Conservation (phyloP, 768 basidiomycete genomes). For the Boletus tylopilopsis region DNA sequence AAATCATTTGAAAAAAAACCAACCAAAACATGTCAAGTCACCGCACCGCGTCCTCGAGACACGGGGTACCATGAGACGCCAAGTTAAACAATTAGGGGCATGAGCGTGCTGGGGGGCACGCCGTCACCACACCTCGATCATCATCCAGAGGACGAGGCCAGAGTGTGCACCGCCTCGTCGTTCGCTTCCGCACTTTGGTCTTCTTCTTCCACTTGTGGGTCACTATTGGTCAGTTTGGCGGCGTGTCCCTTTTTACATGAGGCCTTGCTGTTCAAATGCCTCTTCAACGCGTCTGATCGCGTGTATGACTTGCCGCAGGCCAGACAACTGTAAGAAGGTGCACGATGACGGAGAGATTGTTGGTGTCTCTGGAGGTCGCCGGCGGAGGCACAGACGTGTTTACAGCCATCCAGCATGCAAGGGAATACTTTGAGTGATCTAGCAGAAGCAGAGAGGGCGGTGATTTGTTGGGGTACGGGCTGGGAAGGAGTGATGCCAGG, state of each 20-base stretch:
- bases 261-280: constrained; percentile 29
- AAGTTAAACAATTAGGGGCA: too few species aligned
- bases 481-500: constrained; percentile 8
- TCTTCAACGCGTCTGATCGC: constrained; percentile 31
- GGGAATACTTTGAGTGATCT: constrained; percentile 18
- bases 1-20: too few species aligned
- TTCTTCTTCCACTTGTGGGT: constrained; percentile 5
- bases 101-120: too few species aligned
- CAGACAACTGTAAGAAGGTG: constrained; percentile 21
- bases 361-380: constrained; percentile 29
- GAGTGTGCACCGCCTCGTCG: constrained; percentile 13
- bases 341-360: constrained; percentile 27
- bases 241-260: constrained; percentile 25
- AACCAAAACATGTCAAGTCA: too few species aligned
- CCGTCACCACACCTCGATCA: constrained; percentile 19
- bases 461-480: background rate
- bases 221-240: constrained; percentile 6
- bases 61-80: too few species aligned
- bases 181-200: constrained; percentile 18
- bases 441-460: background rate
- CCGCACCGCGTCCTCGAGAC: too few species aligned
- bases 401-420: constrained; percentile 24
- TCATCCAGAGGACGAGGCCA: constrained; percentile 3
- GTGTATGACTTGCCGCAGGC: constrained; percentile 29
- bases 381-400: constrained; percentile 26